These are phyloP conservation scores for Trichoderma virens DNA, from an alignment of 495 filamentous ascomycete genomes.

Conservation along the genomic window DNA sequence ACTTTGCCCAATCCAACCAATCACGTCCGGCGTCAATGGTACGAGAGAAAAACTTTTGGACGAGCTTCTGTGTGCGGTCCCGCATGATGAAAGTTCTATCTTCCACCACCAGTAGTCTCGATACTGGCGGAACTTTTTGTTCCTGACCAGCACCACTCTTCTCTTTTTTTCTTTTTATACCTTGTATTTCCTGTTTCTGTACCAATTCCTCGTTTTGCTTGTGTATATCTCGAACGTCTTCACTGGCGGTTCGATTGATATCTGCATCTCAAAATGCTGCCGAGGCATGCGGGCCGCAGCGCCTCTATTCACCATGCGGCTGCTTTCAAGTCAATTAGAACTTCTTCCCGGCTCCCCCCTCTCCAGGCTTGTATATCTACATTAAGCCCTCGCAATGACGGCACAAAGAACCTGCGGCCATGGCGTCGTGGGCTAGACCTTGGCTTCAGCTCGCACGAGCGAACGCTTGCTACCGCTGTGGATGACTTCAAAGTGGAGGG, in stretches of 20 bases:
- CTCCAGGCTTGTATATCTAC: background rate
- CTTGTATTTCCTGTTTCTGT: background rate
- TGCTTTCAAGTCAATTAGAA: slow-evolving; percentile 4
- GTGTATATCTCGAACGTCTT: slow-evolving; percentile 5
- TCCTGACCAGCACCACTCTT: background rate
- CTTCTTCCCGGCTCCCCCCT: slow-evolving; percentile 16
- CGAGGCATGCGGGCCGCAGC: slow-evolving; percentile 4
- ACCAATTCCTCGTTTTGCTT: background rate
- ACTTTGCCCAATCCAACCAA: background rate
- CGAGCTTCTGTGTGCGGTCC: background rate
- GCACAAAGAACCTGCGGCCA: background rate
- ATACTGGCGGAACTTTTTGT: slow-evolving; percentile 8
- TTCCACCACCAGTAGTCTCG: background rate
- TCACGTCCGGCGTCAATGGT: background rate
- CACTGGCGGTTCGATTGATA: slow-evolving; percentile 5
- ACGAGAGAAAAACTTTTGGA: background rate
- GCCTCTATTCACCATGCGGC: slow-evolving; percentile 6
- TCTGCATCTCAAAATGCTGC: slow-evolving; percentile 9
- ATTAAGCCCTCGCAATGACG: background rate
- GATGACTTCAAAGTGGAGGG: slow-evolving; percentile 28
- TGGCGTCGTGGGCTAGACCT: background rate
- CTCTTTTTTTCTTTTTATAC: background rate
- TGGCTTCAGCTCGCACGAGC: slow-evolving; percentile 21
- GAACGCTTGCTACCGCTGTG: slow-evolving; percentile 40
- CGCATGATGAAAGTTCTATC: background rate